Evolutionary conservation across 345 rosid genomes (phyloP).

Genomic region (Linum trigynum): DNA sequence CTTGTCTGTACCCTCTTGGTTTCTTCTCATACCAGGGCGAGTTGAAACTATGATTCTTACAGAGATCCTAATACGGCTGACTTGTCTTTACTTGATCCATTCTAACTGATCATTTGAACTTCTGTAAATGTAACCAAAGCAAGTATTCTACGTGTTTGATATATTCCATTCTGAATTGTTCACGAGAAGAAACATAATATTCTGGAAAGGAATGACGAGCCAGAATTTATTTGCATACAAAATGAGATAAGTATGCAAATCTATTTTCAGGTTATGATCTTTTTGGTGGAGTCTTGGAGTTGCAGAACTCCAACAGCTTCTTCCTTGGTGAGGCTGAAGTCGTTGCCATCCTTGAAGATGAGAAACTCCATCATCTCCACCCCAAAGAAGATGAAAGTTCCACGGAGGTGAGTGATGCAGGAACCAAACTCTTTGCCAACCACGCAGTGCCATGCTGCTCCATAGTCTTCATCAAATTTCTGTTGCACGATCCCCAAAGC

Average conservation of each 20-base stretch:
- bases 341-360: constrained; percentile 42
- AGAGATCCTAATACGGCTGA: no score
- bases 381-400: constrained; percentile 39
- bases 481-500: constrained; percentile 9
- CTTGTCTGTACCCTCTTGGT: neutral
- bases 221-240: no score
- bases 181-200: neutral
- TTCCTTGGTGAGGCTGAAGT: constrained; percentile 34
- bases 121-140: no score
- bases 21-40: no score
- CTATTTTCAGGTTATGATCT: neutral
- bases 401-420: constrained; percentile 37
- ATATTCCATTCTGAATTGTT: neutral
- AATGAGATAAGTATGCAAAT: neutral
- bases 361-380: constrained; percentile 45
- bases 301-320: constrained; percentile 35
- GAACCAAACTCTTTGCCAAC: constrained; percentile 43
- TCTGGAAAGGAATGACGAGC: no score
- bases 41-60: no score
- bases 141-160: neutral
- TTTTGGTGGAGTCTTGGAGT: neutral
- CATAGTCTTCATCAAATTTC: constrained; percentile 41
- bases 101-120: no score
- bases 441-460: constrained; percentile 46
- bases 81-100: no score